Evolutionary conservation across 2,329 filamentous ascomycete species (phyloP).

Genomic region (Trichoderma hamatum): DNA sequence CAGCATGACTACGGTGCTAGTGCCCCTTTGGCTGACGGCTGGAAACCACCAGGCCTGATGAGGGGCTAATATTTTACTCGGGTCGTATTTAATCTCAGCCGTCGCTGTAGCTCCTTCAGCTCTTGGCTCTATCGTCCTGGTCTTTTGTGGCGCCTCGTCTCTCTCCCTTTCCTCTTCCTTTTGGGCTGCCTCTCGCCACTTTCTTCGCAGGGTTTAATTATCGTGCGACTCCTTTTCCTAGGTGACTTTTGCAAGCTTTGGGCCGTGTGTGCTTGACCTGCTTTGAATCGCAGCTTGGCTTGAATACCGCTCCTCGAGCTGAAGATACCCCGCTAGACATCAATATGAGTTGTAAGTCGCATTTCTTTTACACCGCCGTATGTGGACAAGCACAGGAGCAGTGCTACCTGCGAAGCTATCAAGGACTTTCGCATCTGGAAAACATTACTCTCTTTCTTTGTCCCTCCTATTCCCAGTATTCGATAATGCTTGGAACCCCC

Average conservation of each 20-base stretch:
- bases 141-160: neutral
- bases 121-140: neutral
- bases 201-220: neutral
- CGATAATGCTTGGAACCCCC: neutral
- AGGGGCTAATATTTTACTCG: constrained; percentile 6
- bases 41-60: neutral
- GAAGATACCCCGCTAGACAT: constrained; percentile 28
- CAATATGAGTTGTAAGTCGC: constrained; percentile 48
- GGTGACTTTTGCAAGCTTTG: neutral
- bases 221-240: neutral
- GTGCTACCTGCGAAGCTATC: neutral
- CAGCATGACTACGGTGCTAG: constrained; percentile 3
- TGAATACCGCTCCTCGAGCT: neutral
- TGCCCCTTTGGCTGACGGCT: constrained; percentile 20
- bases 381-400: neutral
- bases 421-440: neutral
- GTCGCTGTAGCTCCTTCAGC: constrained; percentile 24
- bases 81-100: constrained; percentile 25
- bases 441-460: neutral
- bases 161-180: neutral
- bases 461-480: neutral
- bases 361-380: neutral
- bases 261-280: neutral
- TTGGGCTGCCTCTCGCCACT: neutral
- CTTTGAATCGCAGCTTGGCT: constrained; percentile 1